phyloP scores from a whole-genome alignment of 163 green algal genomes.

The Scenedesmus sp. region DNA sequence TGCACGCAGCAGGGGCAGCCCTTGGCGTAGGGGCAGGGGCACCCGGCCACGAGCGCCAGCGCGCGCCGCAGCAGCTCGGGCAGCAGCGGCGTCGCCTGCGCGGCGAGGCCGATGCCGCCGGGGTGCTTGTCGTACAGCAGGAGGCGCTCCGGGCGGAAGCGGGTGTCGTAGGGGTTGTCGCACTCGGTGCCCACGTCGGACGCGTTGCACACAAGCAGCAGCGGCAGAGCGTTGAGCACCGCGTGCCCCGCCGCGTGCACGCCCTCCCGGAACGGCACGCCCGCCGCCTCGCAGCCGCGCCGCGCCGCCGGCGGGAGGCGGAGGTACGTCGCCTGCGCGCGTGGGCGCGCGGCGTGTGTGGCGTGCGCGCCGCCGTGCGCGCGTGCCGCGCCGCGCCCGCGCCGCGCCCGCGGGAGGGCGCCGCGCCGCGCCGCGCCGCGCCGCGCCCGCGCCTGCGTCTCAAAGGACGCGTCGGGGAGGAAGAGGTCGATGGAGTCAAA shows the following conservation, averaged over 20 bases:
- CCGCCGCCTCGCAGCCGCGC: constrained; percentile 49
- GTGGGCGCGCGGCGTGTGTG: neutral
- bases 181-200: constrained; percentile 72
- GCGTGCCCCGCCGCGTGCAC: constrained; percentile 92
- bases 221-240: constrained; percentile 89
- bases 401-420: too few species aligned
- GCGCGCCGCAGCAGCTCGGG: constrained; percentile 74
- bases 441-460: constrained; percentile 76
- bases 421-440: neutral
- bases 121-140: constrained; percentile 94
- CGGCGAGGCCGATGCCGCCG: constrained; percentile 84
- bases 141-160: constrained; percentile 89
- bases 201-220: constrained; percentile 77
- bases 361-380: too few species aligned
- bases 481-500: constrained; percentile 95
- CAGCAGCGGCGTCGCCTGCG: constrained; percentile 79
- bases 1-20: constrained; percentile 92
- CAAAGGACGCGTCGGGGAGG: constrained; percentile 86
- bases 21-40: constrained; percentile 68
- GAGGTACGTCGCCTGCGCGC: constrained; percentile 82
- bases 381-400: too few species aligned
- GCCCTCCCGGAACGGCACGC: constrained; percentile 74
- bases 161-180: constrained; percentile 87
- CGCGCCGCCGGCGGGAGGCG: constrained; percentile 75
- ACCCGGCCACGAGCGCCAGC: constrained; percentile 78